These are phyloP conservation scores for Colletotrichum trifolii DNA, from an alignment of 2,329 filamentous ascomycete species.

Conservation along the genomic window DNA sequence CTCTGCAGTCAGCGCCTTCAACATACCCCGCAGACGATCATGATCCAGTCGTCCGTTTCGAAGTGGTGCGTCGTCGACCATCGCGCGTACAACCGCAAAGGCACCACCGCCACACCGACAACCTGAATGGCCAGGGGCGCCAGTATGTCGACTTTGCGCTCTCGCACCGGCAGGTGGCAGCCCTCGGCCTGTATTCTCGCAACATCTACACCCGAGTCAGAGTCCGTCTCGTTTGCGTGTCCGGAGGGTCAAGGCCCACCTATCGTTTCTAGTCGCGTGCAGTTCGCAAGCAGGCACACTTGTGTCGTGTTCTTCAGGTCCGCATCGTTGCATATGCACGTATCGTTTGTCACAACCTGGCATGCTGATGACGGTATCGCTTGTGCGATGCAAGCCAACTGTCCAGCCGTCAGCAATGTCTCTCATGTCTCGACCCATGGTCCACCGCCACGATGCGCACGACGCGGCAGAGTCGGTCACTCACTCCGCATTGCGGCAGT, in stretches of 20 bases:
- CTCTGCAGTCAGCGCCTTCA: not conserved
- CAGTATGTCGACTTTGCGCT: conserved; percentile 46
- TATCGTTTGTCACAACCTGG: conserved; percentile 38
- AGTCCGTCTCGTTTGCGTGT: not conserved
- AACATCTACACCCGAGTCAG: conserved; percentile 42
- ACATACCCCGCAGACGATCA: conserved; percentile 49
- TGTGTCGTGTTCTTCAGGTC: conserved; percentile 37
- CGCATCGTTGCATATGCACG: conserved; percentile 44
- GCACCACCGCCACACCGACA: conserved; percentile 47
- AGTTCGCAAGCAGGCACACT: conserved; percentile 41
- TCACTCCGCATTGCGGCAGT: conserved; percentile 40
- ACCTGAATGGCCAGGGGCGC: conserved; percentile 50
- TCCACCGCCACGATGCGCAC: not conserved
- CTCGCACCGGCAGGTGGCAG: conserved; percentile 46
- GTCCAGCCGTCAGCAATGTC: not conserved
- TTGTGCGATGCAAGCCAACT: conserved; percentile 41
- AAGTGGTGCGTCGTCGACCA: conserved; percentile 46
- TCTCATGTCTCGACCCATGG: not conserved
- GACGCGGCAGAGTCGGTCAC: not conserved
- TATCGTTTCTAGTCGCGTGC: conserved; percentile 42
- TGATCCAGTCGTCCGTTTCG: conserved; percentile 53
- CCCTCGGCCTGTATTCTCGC: conserved; percentile 45
- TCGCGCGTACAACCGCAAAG: conserved; percentile 51
- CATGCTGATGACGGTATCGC: conserved; percentile 42
- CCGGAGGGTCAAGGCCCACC: conserved; percentile 35